These are phyloP conservation scores for Zygosaccharomyces siamensis DNA, from an alignment of 805 yeast species.

Conservation along the genomic window DNA sequence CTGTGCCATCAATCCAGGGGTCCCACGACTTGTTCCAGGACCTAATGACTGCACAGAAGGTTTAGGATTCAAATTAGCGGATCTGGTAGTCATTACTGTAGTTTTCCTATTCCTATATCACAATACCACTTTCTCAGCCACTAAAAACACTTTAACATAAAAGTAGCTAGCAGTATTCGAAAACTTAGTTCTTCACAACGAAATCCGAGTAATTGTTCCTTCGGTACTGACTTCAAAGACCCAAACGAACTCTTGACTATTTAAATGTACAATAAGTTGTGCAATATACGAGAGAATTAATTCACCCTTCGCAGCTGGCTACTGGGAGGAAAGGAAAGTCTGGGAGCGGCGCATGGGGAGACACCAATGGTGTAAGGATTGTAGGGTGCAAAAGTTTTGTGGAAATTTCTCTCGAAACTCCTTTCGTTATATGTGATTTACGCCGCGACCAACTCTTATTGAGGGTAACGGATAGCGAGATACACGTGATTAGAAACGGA, in stretches of 20 bases:
- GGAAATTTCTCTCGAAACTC: background rate
- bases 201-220: no score
- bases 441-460: background rate
- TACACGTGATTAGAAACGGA: background rate
- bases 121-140: background rate
- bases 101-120: background rate
- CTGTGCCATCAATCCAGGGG: conserved; percentile 4
- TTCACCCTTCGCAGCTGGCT: background rate
- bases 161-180: no score
- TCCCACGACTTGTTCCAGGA: conserved; percentile 5
- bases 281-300: background rate
- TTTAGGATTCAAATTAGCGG: conserved; percentile 10
- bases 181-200: no score
- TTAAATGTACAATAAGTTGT: background rate
- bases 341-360: background rate
- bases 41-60: conserved; percentile 12
- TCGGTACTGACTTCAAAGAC: no score
- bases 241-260: no score
- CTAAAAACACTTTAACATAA: no score
- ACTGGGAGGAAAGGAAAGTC: background rate
- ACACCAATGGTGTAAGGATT: background rate
- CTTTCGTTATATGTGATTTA: background rate
- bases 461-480: background rate
- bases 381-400: background rate
- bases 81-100: conserved; percentile 5